Base-by-base conservation (phyloP, 345 rosid genomes). In the Euphorbia pulcherrima region DNA sequence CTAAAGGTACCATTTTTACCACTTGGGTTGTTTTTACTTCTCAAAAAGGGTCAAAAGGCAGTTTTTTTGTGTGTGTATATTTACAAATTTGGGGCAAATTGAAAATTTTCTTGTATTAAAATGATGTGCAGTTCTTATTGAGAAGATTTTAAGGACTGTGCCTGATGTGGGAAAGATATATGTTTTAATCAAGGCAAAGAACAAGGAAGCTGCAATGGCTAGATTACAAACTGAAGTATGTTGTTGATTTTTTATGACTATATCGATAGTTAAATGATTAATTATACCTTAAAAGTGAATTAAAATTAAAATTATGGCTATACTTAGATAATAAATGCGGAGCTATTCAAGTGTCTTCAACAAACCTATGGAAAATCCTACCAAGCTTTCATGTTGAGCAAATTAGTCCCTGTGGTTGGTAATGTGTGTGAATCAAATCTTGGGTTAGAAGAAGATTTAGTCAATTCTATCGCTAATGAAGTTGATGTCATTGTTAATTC, bases 121-220 rank as follows among this genome's bases (percentile, higher is more conserved):
- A 9, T 46, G 2, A 44, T 41, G 40, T 40, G 55, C 80, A 91
- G 99, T 89, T 77, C 81, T 94, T 23, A 86, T 91, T 50, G 96
- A 91, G 90, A 94, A 94, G 84, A 89, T 91, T 70, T 66, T 91
- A 60, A 70, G 97, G 70, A 86, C 92, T 13, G 84, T 78, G 52
- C 99, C 96, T 4, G 92, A 94, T 62, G 96, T 94, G 55, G 88
- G 97, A 11, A 89, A 88, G 83, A 86, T 91, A 71, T 91, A 81
- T 79, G 73, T 94, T 57, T 72, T 94, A 83, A 88, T 94, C 74
- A 88, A 85, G 74, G 97, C 99, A 1, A 77, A 81, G 71, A 74
- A 78, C 71, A 79, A 84, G 83, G 95, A 91, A 78, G 86, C 88
- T 60, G 99, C 96, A 20, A 74, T 77, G 70, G 85, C 76, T 52